Conservation (phyloP, 2,329 filamentous ascomycete genomes). For the Davidsoniella virescens region DNA sequence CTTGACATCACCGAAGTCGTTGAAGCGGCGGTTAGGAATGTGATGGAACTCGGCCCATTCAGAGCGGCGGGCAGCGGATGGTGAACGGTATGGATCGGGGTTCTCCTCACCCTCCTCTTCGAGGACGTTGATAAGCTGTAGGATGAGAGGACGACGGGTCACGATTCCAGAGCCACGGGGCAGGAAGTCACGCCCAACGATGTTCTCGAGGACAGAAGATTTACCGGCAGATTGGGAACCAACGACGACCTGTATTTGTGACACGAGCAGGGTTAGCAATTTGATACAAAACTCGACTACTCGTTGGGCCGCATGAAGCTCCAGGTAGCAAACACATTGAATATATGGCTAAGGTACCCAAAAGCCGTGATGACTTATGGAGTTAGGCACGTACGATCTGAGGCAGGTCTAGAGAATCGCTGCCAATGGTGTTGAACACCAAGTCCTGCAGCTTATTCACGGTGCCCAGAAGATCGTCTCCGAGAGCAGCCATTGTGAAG, state of each 20-base stretch:
- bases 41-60: slow-evolving; percentile 96
- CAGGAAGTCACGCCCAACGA: slow-evolving; percentile 92
- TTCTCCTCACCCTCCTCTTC: slow-evolving; percentile 53
- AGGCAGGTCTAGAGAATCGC: slow-evolving; percentile 89
- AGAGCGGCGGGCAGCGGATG: slow-evolving; percentile 48
- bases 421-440: slow-evolving; percentile 99
- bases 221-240: slow-evolving; percentile 97
- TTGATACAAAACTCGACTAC: background rate
- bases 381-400: slow-evolving; percentile 65
- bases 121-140: slow-evolving; percentile 95
- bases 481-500: slow-evolving; percentile 69
- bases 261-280: background rate
- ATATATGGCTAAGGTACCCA: too few relatives aligned
- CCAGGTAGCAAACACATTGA: too few relatives aligned
- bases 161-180: slow-evolving; percentile 94
- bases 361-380: too few relatives aligned
- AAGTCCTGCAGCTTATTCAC: slow-evolving; percentile 98
- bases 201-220: slow-evolving; percentile 96
- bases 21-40: slow-evolving; percentile 74
- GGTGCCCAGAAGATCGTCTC: slow-evolving; percentile 84
- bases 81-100: slow-evolving; percentile 60
- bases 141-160: slow-evolving; percentile 80
- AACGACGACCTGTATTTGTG: slow-evolving; percentile 62
- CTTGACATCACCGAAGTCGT: slow-evolving; percentile 84
- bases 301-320: too few relatives aligned